phyloP scores from a whole-genome alignment of 345 rosid genomes.

The Hirschfeldia incana region DNA sequence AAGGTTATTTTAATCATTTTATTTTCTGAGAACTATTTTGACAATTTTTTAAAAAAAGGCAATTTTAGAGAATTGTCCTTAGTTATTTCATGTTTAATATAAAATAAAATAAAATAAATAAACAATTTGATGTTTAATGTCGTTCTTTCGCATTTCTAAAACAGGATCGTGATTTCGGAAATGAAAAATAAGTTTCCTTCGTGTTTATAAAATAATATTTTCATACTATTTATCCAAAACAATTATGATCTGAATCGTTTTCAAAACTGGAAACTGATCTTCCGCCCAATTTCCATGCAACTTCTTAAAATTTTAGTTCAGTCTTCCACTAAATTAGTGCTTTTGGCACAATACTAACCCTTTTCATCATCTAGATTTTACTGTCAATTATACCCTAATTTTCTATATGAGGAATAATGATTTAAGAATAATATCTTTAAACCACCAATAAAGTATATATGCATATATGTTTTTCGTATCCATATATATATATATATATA shows the following conservation, averaged over 20 bases:
- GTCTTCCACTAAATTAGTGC: constrained; percentile 28
- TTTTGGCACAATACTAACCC: neutral
- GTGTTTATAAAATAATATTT: no score
- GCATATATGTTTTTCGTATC: neutral
- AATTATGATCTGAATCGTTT: neutral
- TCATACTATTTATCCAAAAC: neutral
- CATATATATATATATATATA: neutral
- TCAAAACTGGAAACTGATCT: neutral
- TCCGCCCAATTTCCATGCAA: neutral
- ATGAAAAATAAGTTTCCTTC: neutral
- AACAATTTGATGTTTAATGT: neutral
- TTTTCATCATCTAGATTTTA: neutral
- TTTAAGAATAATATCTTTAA: constrained; percentile 26
- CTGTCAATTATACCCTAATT: constrained; percentile 10
- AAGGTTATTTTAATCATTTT: no score
- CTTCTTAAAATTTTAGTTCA: constrained; percentile 3
- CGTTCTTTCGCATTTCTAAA: neutral
- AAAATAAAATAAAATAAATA: no score
- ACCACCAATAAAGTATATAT: constrained; percentile 25
- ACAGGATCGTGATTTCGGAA: neutral
- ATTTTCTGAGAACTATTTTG: no score
- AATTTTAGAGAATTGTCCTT: no score
- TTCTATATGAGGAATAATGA: constrained; percentile 20
- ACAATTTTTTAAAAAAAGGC: no score
- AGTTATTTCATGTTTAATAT: no score